Conservation (phyloP, 768 basidiomycete species). For the Tricholoma matsutake region DNA sequence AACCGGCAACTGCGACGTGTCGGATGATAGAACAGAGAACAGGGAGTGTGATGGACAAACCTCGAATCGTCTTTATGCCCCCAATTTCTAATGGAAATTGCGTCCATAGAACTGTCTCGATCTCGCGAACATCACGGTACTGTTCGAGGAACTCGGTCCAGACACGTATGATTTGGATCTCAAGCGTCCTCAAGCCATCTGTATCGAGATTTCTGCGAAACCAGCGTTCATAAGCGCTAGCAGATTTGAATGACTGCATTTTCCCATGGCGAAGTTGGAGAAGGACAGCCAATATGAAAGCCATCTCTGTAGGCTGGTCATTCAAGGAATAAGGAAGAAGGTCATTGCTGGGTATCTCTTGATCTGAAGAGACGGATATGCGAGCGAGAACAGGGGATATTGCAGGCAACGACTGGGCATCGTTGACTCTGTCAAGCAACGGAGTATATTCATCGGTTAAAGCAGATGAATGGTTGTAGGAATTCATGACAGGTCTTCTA, state of each 20-base stretch:
- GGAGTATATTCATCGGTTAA: not conserved
- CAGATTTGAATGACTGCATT: slow-evolving; percentile 8
- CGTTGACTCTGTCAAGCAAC: not conserved
- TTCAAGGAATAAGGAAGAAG: not conserved
- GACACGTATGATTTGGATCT: slow-evolving; percentile 28
- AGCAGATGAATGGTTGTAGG: not conserved
- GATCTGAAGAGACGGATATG: not conserved
- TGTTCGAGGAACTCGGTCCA: slow-evolving; percentile 44
- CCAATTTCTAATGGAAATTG: slow-evolving; percentile 34
- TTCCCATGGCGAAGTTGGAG: slow-evolving; percentile 30
- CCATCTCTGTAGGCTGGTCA: slow-evolving; percentile 16
- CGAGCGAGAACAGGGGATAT: not conserved
- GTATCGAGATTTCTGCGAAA: slow-evolving; percentile 22
- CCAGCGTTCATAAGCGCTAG: slow-evolving; percentile 45
- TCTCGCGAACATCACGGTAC: slow-evolving; percentile 36
- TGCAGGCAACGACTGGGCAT: not conserved
- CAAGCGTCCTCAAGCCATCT: slow-evolving; percentile 27
- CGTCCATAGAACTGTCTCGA: slow-evolving; percentile 50
- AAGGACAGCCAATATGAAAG: slow-evolving; percentile 33
- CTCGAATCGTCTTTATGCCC: slow-evolving; percentile 22
- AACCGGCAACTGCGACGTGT: slow-evolving; percentile 38
- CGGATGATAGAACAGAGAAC: not conserved
- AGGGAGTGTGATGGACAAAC: slow-evolving; percentile 18
- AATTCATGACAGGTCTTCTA: not conserved
- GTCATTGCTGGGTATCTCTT: not conserved